A percentile compares a stretch with the other conserved stretches of the same genome.
Conservation (phyloP, 2,329 filamentous ascomycete genomes). For the Fusarium protoensiforme region DNA sequence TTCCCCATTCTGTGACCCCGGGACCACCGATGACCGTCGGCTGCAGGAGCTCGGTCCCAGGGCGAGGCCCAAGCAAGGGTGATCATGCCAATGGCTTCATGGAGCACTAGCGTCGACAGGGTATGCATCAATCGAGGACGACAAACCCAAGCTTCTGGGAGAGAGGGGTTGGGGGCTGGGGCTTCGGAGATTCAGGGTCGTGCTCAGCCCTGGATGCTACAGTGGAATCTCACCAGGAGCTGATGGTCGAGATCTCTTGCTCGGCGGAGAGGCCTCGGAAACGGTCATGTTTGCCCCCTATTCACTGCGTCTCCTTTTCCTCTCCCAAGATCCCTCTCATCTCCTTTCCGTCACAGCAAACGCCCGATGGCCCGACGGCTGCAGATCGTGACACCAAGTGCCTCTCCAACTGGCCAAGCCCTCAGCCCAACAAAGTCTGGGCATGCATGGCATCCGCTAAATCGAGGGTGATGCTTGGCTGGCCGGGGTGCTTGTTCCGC, state of each 20-base stretch:
- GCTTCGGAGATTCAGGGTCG: not conserved
- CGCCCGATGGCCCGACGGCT: not conserved
- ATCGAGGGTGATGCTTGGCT: not conserved
- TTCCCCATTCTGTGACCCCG: not conserved
- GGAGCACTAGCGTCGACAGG: not conserved
- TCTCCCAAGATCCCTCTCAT: not conserved
- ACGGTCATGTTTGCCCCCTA: no score
- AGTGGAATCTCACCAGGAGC: not conserved
- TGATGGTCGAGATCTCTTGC: not conserved
- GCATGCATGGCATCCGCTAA: not conserved
- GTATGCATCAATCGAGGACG: not conserved
- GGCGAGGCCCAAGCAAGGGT: not conserved
- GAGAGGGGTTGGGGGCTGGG: not conserved
- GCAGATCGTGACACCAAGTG: not conserved
- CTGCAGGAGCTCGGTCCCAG: not conserved
- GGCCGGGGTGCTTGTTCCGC: not conserved
- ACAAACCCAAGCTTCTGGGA: not conserved
- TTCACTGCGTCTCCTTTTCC: not conserved
- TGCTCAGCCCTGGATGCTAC: not conserved
- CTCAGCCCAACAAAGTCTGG: not conserved
- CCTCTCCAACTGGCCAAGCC: not conserved
- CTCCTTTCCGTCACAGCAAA: not conserved
- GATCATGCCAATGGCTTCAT: not conserved
- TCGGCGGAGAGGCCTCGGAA: not conserved
- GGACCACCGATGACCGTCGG: not conserved